Evolutionary conservation across 2,329 filamentous ascomycete genomes (phyloP).

Genomic region (Sodiomyces alkalinus): DNA sequence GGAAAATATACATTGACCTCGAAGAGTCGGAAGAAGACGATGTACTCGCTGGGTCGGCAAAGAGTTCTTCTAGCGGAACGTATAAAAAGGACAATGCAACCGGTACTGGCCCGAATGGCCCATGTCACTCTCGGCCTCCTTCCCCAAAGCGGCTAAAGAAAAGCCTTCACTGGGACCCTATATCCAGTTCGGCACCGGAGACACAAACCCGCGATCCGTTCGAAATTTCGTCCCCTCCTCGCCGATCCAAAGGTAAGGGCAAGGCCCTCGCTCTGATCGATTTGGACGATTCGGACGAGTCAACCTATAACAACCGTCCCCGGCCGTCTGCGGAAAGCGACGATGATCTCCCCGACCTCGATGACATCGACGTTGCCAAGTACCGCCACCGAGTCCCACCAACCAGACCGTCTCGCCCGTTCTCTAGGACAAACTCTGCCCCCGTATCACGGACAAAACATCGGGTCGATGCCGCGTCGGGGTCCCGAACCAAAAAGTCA

Average conservation of each 20-base stretch:
- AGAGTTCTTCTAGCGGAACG: no score
- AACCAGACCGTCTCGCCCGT: constrained; percentile 3
- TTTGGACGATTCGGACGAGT: constrained; percentile 18
- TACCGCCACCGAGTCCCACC: constrained; percentile 9
- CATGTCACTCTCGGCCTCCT: no score
- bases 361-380: constrained; percentile 21
- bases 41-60: no score
- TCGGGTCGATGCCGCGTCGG: neutral
- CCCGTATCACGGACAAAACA: neutral
- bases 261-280: constrained; percentile 14
- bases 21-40: no score
- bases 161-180: constrained; percentile 28
- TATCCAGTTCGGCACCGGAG: constrained; percentile 37
- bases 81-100: no score
- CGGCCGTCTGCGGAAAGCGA: constrained; percentile 16
- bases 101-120: no score
- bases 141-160: no score
- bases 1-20: no score
- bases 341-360: constrained; percentile 33
- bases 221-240: constrained; percentile 5
- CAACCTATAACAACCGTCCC: neutral
- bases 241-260: constrained; percentile 1
- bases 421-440: neutral
- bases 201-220: constrained; percentile 2
- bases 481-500: constrained; percentile 2